phyloP scores from a whole-genome alignment of 139 green algal species.

The Coelastrella sp. region DNA sequence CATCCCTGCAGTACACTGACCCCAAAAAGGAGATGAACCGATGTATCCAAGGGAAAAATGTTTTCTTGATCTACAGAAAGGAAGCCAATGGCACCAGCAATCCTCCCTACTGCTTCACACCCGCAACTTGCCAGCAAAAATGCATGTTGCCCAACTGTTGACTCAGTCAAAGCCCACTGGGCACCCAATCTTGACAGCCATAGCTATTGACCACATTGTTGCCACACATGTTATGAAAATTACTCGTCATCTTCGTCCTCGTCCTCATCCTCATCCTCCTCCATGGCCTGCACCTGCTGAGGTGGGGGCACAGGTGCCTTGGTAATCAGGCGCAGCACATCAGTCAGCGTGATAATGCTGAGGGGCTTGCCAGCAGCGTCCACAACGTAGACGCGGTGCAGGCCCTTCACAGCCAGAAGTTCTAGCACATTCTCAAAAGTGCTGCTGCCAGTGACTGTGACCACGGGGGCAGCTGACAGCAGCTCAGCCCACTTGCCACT shows the following conservation, averaged over 20 bases:
- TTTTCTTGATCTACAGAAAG: no score
- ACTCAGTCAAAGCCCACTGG: no score
- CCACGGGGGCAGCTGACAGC: constrained; percentile 9
- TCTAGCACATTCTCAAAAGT: constrained; percentile 39
- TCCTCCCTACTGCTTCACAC: no score
- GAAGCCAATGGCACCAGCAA: no score
- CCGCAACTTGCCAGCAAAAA: no score
- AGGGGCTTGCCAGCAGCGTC: constrained; percentile 48
- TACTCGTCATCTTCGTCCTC: not conserved
- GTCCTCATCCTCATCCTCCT: not conserved
- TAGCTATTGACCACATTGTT: no score
- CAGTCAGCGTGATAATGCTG: constrained; percentile 66
- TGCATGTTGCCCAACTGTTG: no score
- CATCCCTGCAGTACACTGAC: no score
- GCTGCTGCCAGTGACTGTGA: constrained; percentile 16
- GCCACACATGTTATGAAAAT: not conserved
- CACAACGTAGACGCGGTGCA: constrained; percentile 66
- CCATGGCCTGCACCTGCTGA: not conserved
- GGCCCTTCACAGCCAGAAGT: constrained; percentile 35
- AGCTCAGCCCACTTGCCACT: constrained; percentile 4
- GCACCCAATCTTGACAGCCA: no score
- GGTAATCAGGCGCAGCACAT: constrained; percentile 51
- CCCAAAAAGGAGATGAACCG: no score
- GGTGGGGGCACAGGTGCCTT: not conserved
- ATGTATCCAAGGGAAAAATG: no score